These are phyloP conservation scores for Rhamnella rubrinervis DNA, from an alignment of 331 rosid species.

Conservation along the genomic window DNA sequence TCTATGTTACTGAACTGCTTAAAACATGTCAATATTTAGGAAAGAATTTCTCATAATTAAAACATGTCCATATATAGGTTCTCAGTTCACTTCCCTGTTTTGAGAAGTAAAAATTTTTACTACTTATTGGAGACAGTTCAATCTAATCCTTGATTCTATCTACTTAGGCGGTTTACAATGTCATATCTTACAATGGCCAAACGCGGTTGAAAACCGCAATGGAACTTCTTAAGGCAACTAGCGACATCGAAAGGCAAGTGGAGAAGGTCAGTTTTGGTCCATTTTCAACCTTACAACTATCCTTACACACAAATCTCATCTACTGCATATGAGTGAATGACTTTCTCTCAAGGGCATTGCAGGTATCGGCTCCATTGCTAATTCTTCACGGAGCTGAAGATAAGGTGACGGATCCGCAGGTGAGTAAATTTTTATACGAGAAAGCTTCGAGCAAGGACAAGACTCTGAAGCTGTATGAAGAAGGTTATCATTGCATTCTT, in stretches of 20 bases:
- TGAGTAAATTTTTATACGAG: slow-evolving; percentile 80
- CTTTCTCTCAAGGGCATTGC: slow-evolving; percentile 18
- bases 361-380: slow-evolving; percentile 77
- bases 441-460: slow-evolving; percentile 71
- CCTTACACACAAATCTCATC: neutral
- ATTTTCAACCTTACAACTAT: neutral
- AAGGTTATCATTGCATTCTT: slow-evolving; percentile 71
- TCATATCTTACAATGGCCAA: slow-evolving; percentile 56
- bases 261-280: slow-evolving; percentile 48
- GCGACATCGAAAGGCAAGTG: slow-evolving; percentile 60
- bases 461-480: slow-evolving; percentile 62
- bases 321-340: neutral
- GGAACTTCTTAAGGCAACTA: slow-evolving; percentile 62
- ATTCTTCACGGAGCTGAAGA: slow-evolving; percentile 90
- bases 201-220: slow-evolving; percentile 70
- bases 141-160: neutral
- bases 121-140: neutral
- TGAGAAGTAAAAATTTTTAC: neutral
- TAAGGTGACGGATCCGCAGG: slow-evolving; percentile 75
- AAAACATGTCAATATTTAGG: too few relatives aligned
- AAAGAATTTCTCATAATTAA: too few relatives aligned
- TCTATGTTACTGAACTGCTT: too few relatives aligned
- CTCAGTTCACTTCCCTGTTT: neutral
- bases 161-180: slow-evolving; percentile 73
- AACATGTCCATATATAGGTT: too few relatives aligned